phyloP scores from a whole-genome alignment of 768 basidiomycete species.

The Collybia nuda region DNA sequence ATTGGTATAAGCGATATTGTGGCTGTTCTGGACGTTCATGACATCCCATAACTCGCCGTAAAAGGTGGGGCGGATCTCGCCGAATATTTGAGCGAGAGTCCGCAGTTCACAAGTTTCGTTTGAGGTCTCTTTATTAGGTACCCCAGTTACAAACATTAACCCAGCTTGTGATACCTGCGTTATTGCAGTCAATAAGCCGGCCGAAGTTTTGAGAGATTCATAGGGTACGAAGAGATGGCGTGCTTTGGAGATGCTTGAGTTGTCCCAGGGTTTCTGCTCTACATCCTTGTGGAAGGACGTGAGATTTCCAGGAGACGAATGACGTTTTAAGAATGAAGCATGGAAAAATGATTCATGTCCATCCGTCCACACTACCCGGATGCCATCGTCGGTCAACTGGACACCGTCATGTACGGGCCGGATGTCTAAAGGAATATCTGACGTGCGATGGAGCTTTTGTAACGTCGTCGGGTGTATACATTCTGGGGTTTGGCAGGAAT shows the following conservation, averaged over 20 bases:
- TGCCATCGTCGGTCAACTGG: conserved; percentile 37
- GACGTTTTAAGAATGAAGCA: conserved; percentile 41
- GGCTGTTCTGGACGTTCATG: conserved; percentile 65
- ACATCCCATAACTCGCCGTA: conserved; percentile 93
- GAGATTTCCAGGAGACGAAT: conserved; percentile 32
- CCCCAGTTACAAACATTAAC: conserved; percentile 66
- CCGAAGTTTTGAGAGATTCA: conserved; percentile 39
- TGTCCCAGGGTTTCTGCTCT: conserved; percentile 10
- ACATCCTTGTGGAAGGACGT: conserved; percentile 17
- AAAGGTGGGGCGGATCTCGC: conserved; percentile 81
- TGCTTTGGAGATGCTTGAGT: conserved; percentile 11
- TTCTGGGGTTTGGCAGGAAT: conserved; percentile 67
- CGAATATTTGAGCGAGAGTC: conserved; percentile 64
- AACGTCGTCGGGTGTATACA: conserved; percentile 78
- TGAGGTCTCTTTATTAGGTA: conserved; percentile 62
- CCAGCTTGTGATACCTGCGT: conserved; percentile 73
- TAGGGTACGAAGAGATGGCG: conserved; percentile 59
- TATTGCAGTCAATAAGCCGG: conserved; percentile 57
- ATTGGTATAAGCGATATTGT: conserved; percentile 95
- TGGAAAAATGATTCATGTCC: conserved; percentile 61
- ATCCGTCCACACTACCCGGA: conserved; percentile 56
- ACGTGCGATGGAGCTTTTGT: conserved; percentile 75
- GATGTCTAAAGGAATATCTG: conserved; percentile 58
- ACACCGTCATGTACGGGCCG: conserved; percentile 43
- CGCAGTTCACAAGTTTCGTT: conserved; percentile 66